phyloP scores from a whole-genome alignment of 768 basidiomycete species.

The Favolaschia claudopus region DNA sequence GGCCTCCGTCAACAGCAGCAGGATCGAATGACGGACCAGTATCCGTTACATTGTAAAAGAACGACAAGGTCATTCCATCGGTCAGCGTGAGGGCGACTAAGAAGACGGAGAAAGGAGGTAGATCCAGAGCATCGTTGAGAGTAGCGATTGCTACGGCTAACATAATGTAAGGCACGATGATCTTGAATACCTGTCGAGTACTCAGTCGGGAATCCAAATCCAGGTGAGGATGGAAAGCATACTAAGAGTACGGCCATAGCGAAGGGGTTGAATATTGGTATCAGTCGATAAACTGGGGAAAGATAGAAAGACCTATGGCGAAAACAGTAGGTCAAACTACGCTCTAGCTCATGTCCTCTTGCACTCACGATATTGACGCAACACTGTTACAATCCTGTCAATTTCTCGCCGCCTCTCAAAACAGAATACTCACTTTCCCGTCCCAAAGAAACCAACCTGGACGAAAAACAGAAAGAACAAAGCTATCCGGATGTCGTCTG shows the following conservation, averaged over 20 bases:
- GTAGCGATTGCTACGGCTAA: conserved; percentile 73
- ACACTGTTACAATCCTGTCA: conserved; percentile 51
- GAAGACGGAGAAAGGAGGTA: conserved; percentile 85
- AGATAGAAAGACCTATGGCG: conserved; percentile 77
- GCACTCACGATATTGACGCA: conserved; percentile 80
- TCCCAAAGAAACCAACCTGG: conserved; percentile 87
- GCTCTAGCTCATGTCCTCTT: neutral
- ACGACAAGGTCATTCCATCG: conserved; percentile 83
- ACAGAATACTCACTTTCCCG: conserved; percentile 69
- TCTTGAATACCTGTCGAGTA: conserved; percentile 73
- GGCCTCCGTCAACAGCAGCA: neutral
- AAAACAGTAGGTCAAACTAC: neutral
- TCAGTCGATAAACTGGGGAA: conserved; percentile 86
- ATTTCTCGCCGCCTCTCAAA: neutral
- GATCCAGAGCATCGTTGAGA: conserved; percentile 68
- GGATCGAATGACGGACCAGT: conserved; percentile 53
- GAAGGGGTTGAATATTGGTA: conserved; percentile 87
- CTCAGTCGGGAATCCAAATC: neutral
- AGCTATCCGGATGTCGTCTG: conserved; percentile 75
- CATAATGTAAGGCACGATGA: conserved; percentile 81
- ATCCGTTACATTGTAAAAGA: conserved; percentile 86
- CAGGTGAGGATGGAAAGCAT: conserved; percentile 21
- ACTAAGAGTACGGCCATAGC: conserved; percentile 80
- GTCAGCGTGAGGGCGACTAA: conserved; percentile 78
- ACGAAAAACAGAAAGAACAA: conserved; percentile 88